Conservation (phyloP, 208 protist species). For the Trypanosoma vivax region DNA sequence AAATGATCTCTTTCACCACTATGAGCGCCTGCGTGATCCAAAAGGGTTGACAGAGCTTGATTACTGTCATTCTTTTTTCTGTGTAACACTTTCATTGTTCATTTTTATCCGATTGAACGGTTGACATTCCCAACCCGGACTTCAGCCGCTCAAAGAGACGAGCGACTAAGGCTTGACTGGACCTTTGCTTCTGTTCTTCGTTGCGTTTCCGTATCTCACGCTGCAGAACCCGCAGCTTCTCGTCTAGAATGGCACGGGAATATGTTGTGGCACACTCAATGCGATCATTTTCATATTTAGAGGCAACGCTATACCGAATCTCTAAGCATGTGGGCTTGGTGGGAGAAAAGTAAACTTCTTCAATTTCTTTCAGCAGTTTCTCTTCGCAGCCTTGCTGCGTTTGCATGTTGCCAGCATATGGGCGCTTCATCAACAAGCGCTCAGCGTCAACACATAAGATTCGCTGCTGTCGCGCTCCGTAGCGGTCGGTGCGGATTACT, state of each 20-base stretch:
- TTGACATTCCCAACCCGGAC: conserved; percentile 21
- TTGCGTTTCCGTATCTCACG: conserved; percentile 67
- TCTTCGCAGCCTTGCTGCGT: conserved; percentile 49
- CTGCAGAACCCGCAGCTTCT: conserved; percentile 71
- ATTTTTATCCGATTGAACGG: neutral
- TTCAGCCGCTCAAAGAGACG: conserved; percentile 24
- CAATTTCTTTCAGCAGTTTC: conserved; percentile 67
- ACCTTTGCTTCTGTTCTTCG: conserved; percentile 29
- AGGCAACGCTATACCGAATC: conserved; percentile 59
- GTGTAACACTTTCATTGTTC: too few species aligned
- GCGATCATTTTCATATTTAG: conserved; percentile 67
- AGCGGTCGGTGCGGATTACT: conserved; percentile 72
- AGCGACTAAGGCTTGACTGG: conserved; percentile 19
- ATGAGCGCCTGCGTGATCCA: too few species aligned
- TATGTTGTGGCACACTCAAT: conserved; percentile 82
- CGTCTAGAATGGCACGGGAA: conserved; percentile 75
- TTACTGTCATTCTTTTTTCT: too few species aligned
- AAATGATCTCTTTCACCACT: too few species aligned
- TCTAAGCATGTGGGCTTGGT: conserved; percentile 82
- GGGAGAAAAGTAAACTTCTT: conserved; percentile 52
- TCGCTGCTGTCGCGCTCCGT: conserved; percentile 74
- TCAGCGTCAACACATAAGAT: conserved; percentile 77
- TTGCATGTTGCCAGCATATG: conserved; percentile 27
- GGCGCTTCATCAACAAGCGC: conserved; percentile 75
- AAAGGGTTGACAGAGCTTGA: too few species aligned